Base-by-base conservation (phyloP, 2,329 filamentous ascomycete genomes). In the Aspergillus fijiensis region DNA sequence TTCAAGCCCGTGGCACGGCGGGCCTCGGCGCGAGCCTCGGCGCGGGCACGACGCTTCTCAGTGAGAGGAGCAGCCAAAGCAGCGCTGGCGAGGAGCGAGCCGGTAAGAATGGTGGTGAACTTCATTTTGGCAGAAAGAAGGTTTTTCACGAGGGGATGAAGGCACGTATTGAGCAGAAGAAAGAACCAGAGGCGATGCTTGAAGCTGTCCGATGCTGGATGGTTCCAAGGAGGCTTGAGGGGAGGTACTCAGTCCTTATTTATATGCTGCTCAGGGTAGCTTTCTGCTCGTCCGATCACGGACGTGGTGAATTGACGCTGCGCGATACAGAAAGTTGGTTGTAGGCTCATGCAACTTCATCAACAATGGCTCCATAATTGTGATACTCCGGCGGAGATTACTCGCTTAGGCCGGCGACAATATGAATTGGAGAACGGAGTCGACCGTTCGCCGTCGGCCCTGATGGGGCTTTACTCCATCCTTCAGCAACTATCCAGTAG, bases 1-100 rank as follows among this genome's bases (percentile, higher is more conserved):
- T 56, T 27, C 42, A 10, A 65, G 61, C 62, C 60, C 49, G 39
- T 42, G 6, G 66, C 70, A 60, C 69, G 70, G 51, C 67, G 70
- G 54, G 66, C 64, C 9, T 25, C 50, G 21, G 63, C 56, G 51
- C 67, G 70, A 55, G 66, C 64, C 12, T 25, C 49, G 21, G 63
- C 56, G 51, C 68, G 67, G 33, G 63, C 75, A 59, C 76, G 77
- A 52, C 75, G 77, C 31, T 74, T 68, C 27, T 76, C 74, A 16
- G 75, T 78, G 42, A 80, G 76, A 35, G 82, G 82, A 29, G 80
- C 80, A 39, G 80, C 81, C 39, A 81, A 53, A 51, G 76, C 77
- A 58, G 74, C 68, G 58, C 75, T 74, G 55, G 79, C 77, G 59
- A 80, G 73, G 49, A 82, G 65, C 54, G 75, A 68, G 63, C 74